Conservation (phyloP, 2,329 filamentous ascomycete species). For the Aspergillus versicolor region DNA sequence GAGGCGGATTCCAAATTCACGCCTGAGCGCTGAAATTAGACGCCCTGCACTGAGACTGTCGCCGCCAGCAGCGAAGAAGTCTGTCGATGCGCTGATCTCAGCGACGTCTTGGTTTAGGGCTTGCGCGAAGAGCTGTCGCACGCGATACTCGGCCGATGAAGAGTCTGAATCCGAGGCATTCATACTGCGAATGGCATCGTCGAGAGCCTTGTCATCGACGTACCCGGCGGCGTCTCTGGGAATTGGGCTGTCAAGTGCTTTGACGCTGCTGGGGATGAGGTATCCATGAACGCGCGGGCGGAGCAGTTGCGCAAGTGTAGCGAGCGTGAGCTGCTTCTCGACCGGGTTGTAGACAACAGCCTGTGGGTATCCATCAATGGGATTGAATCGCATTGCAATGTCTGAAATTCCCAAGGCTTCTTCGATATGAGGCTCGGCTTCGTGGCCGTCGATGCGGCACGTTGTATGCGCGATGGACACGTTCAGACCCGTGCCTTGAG, state of each 20-base stretch:
- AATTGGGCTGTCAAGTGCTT: slow-evolving; percentile 35
- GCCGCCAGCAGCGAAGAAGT: slow-evolving; percentile 56
- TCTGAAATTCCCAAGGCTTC: neutral
- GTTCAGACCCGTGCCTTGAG: slow-evolving; percentile 46
- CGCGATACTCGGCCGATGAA: slow-evolving; percentile 35
- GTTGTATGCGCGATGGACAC: neutral
- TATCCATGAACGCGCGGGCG: slow-evolving; percentile 26
- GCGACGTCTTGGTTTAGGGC: slow-evolving; percentile 43
- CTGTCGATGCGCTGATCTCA: slow-evolving; percentile 43
- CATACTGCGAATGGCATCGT: slow-evolving; percentile 16
- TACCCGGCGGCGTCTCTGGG: slow-evolving; percentile 31
- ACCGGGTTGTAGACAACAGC: neutral
- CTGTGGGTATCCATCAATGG: neutral
- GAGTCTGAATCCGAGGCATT: slow-evolving; percentile 5
- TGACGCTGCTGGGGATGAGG: slow-evolving; percentile 42
- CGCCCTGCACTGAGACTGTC: slow-evolving; percentile 56
- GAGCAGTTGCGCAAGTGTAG: neutral
- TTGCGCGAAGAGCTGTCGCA: slow-evolving; percentile 48
- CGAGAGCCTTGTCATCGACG: slow-evolving; percentile 38
- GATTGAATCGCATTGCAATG: slow-evolving; percentile 15
- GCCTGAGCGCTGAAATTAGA: slow-evolving; percentile 53
- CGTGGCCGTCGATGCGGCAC: neutral
- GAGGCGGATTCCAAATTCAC: slow-evolving; percentile 49
- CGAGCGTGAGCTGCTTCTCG: neutral
- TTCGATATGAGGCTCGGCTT: neutral